These are phyloP conservation scores for Aphanomyces cochlioides DNA, from an alignment of 352 stramenopile species.

Conservation along the genomic window DNA sequence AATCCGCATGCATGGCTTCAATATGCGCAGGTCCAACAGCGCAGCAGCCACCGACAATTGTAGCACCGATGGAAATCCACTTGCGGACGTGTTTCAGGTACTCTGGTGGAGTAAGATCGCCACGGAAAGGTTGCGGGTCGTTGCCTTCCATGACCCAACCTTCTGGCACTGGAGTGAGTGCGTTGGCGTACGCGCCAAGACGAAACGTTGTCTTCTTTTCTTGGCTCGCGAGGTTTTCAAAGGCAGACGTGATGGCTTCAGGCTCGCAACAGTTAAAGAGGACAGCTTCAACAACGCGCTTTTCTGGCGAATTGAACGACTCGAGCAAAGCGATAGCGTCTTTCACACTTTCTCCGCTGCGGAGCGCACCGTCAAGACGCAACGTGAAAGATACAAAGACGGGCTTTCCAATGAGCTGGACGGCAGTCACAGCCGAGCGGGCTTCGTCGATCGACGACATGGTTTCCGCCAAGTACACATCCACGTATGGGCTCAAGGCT, in stretches of 20 bases:
- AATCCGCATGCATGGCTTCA: slow-evolving; percentile 37
- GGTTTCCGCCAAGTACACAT: slow-evolving; percentile 85
- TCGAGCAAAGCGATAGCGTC: slow-evolving; percentile 35
- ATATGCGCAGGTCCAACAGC: slow-evolving; percentile 88
- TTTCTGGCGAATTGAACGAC: slow-evolving; percentile 2
- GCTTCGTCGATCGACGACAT: slow-evolving; percentile 82
- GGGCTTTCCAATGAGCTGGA: slow-evolving; percentile 43
- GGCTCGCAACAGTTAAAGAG: slow-evolving; percentile 89
- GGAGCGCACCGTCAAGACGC: slow-evolving; percentile 51
- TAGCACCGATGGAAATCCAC: slow-evolving; percentile 61
- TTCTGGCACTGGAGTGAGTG: slow-evolving; percentile 69
- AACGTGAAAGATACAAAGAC: slow-evolving; percentile 86
- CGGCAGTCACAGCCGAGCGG: slow-evolving; percentile 71
- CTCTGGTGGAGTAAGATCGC: slow-evolving; percentile 61
- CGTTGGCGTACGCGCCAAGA: slow-evolving; percentile 86
- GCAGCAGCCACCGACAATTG: slow-evolving; percentile 88
- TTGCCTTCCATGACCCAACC: slow-evolving; percentile 75
- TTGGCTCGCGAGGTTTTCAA: slow-evolving; percentile 42
- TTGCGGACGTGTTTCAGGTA: slow-evolving; percentile 70
- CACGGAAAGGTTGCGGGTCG: slow-evolving; percentile 74
- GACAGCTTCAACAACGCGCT: slow-evolving; percentile 48
- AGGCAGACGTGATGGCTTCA: slow-evolving; percentile 74
- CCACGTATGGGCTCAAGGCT: slow-evolving; percentile 63
- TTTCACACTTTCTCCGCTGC: slow-evolving; percentile 61
- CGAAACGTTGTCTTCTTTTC: slow-evolving; percentile 16